phyloP scores from a whole-genome alignment of 2,329 filamentous ascomycete species.

The Pseudogymnoascus sp. region DNA sequence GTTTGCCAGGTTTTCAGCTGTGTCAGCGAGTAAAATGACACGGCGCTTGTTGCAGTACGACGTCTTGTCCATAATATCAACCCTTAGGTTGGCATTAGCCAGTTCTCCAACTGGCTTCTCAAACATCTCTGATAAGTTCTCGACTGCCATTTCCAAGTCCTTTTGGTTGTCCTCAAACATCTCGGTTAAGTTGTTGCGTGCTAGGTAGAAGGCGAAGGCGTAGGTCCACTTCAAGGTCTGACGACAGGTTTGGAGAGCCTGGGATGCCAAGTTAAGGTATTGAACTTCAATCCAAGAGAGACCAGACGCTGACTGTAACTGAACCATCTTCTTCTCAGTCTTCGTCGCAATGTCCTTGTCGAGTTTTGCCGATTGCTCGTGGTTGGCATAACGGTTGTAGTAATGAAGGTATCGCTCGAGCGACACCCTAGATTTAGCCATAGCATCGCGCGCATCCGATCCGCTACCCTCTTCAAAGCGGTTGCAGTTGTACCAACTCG shows the following conservation, averaged over 20 bases:
- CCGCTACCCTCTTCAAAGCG: constrained; percentile 95
- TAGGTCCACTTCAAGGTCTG: constrained; percentile 99
- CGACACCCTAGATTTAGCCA: constrained; percentile 82
- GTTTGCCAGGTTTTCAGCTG: constrained; percentile 82
- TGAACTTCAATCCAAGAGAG: constrained; percentile 99
- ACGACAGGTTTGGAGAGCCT: constrained; percentile 91
- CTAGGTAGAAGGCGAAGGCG: constrained; percentile 96
- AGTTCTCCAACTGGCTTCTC: constrained; percentile 91
- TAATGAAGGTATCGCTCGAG: constrained; percentile 97
- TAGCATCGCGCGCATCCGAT: constrained; percentile 78
- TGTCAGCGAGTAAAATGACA: constrained; percentile 83
- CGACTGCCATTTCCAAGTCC: constrained; percentile 93
- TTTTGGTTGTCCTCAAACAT: constrained; percentile 99
- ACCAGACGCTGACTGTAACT: constrained; percentile 83
- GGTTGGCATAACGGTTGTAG: constrained; percentile 98
- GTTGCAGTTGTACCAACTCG: constrained; percentile 99
- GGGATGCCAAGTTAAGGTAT: constrained; percentile 86
- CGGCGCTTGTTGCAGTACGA: constrained; percentile 91
- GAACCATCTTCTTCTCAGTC: constrained; percentile 98
- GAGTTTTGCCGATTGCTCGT: constrained; percentile 92
- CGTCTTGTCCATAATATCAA: constrained; percentile 98
- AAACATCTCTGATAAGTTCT: constrained; percentile 97
- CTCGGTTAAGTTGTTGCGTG: constrained; percentile 86
- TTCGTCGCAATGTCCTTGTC: constrained; percentile 94
- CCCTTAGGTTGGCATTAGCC: constrained; percentile 79